Evolutionary conservation across 106 monocot species (phyloP), one percentile per base, ranked within the genome.

Genomic region (Dactylorhiza incarnata): DNA sequence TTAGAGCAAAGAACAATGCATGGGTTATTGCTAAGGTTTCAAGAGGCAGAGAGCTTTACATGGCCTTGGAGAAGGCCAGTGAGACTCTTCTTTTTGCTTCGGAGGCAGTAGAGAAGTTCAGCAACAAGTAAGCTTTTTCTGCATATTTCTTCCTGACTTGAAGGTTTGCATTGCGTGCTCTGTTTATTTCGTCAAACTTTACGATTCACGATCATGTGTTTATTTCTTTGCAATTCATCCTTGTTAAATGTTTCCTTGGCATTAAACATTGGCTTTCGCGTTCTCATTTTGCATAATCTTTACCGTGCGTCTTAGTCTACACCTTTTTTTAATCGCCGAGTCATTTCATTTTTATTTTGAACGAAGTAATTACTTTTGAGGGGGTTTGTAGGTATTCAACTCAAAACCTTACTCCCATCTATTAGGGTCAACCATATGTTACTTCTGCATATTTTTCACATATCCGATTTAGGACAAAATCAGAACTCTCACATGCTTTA

Each of bases 71-170:
- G 49, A 99, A 94, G 71, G 94, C 89, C 17, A 89, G 77, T 75
- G 97, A 99, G 81, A 99, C 94, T 48, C 89, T 99, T 75, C 79
- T 94, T 47, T 94, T 91, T 85, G 97, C 97, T 73, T 84, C 94
- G 5, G 87, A 91, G 72, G 87, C 97, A 46, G 83, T 99, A 13
- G 97, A 94, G 78, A 99, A 99, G 78, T 99, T 99, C 76, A 91
- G 89, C 80, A 83, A 81, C 87, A 89, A 94, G 97, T 94, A 78
- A 24, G 45, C 15, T 16, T 16, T 69, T 45, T 69, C 45, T 46
- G 69, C 17, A 66, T 20, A 24, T 23, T 37, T 37, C 24, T 66
- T 66, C 37, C 29, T 23, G 22, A 9, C 19, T 59, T 59, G 19
- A 59, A n/a, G 20, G 22, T 1, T 59, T 59, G 58, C 22, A 9